phyloP scores from a whole-genome alignment of 345 rosid genomes.

The Citrus trifoliata region DNA sequence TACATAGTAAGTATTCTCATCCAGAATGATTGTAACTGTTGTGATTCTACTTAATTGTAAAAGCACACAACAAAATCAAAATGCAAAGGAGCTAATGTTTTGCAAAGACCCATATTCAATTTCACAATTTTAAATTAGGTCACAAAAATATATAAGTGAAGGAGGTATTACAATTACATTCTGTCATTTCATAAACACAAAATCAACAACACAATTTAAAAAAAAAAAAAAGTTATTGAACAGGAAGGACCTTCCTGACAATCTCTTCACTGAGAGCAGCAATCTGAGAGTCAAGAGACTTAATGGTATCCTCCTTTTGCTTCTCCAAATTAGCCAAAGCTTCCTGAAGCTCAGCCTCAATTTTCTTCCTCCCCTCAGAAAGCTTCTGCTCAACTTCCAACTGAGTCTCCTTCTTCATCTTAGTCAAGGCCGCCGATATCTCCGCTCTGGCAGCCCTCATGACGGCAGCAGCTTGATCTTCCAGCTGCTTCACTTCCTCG shows the following conservation, averaged over 20 bases:
- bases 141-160: background rate
- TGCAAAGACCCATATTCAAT: background rate
- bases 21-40: no score
- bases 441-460: slow-evolving; percentile 93
- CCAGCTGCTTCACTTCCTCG: slow-evolving; percentile 76
- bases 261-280: slow-evolving; percentile 73
- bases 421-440: slow-evolving; percentile 76
- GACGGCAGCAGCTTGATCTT: slow-evolving; percentile 72
- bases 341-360: slow-evolving; percentile 78
- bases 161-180: slow-evolving; percentile 1
- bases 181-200: background rate
- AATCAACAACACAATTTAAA: background rate
- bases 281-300: slow-evolving; percentile 79
- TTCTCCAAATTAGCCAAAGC: slow-evolving; percentile 71
- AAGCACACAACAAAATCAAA: no score
- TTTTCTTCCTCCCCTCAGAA: slow-evolving; percentile 66
- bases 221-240: slow-evolving; percentile 9
- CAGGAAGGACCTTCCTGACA: slow-evolving; percentile 91
- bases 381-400: slow-evolving; percentile 64
- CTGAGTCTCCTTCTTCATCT: slow-evolving; percentile 93
- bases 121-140: background rate
- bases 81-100: no score
- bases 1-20: no score
- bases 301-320: slow-evolving; percentile 81
- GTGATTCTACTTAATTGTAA: no score